Evolutionary conservation across 441 rosid species (phyloP).

Genomic region (Arabidopsis hybrid): DNA sequence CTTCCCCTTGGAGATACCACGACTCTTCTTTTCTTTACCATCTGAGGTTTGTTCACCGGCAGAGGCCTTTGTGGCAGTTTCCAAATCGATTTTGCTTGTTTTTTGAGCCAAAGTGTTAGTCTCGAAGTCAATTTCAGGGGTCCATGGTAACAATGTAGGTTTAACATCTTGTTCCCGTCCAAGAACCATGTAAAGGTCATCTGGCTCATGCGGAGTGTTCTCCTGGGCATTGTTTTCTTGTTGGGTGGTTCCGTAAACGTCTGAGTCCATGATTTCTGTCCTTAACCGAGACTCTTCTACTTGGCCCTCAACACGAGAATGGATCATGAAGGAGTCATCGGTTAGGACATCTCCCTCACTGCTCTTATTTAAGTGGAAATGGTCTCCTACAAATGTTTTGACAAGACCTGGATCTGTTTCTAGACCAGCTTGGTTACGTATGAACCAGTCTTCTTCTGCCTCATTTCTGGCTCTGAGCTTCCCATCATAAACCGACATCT

Average conservation of each 20-base stretch:
- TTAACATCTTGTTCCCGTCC: conserved; percentile 70
- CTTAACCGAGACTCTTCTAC: conserved; percentile 55
- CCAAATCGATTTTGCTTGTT: conserved; percentile 45
- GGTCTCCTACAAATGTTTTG: conserved; percentile 54
- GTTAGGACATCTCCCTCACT: conserved; percentile 58
- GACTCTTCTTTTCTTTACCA: conserved; percentile 48
- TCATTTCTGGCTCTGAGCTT: conserved; percentile 58
- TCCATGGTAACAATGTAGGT: conserved; percentile 60
- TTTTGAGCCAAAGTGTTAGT: conserved; percentile 53
- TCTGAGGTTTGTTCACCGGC: conserved; percentile 48
- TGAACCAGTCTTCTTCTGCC: conserved; percentile 76
- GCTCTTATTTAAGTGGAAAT: conserved; percentile 37
- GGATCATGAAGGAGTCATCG: conserved; percentile 93
- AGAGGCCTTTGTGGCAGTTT: conserved; percentile 44
- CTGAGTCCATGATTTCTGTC: conserved; percentile 75
- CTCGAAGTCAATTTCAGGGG: conserved; percentile 79
- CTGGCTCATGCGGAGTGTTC: conserved; percentile 63
- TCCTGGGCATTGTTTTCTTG: conserved; percentile 51
- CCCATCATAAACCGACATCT: conserved; percentile 51
- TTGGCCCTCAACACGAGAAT: conserved; percentile 60
- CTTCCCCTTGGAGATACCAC: conserved; percentile 53
- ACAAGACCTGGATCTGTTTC: conserved; percentile 47
- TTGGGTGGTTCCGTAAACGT: conserved; percentile 54
- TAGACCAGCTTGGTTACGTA: conserved; percentile 50
- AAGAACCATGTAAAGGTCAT: conserved; percentile 92